phyloP scores from a whole-genome alignment of 2,329 filamentous ascomycete genomes.

The Alternaria triticimaculans region DNA sequence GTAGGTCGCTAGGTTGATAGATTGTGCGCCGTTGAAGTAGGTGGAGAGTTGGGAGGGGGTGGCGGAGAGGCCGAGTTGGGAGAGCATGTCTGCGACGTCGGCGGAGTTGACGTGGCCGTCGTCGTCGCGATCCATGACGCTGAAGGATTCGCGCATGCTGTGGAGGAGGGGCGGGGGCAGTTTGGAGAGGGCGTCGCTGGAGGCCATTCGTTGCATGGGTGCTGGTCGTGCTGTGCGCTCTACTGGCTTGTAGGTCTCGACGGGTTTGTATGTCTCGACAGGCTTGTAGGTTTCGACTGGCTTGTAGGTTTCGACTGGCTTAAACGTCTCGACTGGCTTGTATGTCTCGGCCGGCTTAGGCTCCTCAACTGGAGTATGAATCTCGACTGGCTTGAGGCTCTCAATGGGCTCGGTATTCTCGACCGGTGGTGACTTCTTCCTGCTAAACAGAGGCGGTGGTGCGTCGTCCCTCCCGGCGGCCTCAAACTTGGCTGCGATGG shows the following conservation, averaged over 20 bases:
- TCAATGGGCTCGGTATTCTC: slow-evolving; percentile 8
- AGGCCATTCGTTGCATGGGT: slow-evolving; percentile 31
- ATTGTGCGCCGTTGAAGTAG: slow-evolving; percentile 78
- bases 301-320: not conserved
- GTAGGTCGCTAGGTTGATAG: slow-evolving; percentile 84
- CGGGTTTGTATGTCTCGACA: slow-evolving; percentile 53
- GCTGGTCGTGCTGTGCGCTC: slow-evolving; percentile 32
- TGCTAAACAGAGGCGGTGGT: slow-evolving; percentile 24
- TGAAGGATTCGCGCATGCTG: slow-evolving; percentile 89
- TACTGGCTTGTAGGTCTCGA: not conserved
- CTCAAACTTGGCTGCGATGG: slow-evolving; percentile 49
- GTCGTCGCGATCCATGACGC: slow-evolving; percentile 88
- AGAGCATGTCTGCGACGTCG: slow-evolving; percentile 86
- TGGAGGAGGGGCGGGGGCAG: slow-evolving; percentile 83
- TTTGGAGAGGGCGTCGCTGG: slow-evolving; percentile 63
- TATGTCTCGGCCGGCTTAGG: slow-evolving; percentile 6
- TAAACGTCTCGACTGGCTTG: not conserved
- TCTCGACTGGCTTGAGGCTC: not conserved
- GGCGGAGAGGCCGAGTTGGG: slow-evolving; percentile 81
- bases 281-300: not conserved
- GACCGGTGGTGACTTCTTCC: slow-evolving; percentile 9
- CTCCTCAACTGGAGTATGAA: not conserved
- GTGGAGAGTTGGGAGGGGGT: slow-evolving; percentile 72
- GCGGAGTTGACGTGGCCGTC: slow-evolving; percentile 82
- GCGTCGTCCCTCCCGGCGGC: slow-evolving; percentile 40